Evolutionary conservation across 495 filamentous ascomycete genomes (phyloP).

Genomic region (Trichodelitschia bisporula): DNA sequence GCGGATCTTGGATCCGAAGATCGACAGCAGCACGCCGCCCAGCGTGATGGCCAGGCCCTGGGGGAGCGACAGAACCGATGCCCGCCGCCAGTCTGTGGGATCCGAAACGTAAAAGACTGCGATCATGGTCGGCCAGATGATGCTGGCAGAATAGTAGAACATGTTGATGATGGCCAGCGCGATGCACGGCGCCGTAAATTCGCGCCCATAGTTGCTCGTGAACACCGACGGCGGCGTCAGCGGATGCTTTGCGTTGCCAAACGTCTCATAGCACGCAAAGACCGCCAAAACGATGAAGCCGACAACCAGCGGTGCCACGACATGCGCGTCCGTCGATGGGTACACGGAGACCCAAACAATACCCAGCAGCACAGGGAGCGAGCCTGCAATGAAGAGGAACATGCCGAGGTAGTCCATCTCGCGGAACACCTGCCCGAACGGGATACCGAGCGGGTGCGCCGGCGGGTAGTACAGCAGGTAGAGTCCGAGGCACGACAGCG

Average conservation of each 20-base stretch:
- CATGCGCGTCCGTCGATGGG: too few species aligned
- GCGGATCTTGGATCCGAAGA: constrained; percentile 4
- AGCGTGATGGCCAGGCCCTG: constrained; percentile 5
- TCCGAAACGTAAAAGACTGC: constrained; percentile 10
- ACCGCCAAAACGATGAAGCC: constrained; percentile 7
- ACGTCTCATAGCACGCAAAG: constrained; percentile 9
- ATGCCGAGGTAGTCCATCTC: constrained; percentile 13
- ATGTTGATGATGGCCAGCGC: constrained; percentile 11
- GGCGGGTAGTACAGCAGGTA: constrained; percentile 12
- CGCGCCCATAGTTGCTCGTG: constrained; percentile 8
- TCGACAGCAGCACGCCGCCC: constrained; percentile 5
- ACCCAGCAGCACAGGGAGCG: constrained; percentile 8
- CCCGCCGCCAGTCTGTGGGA: constrained; percentile 5
- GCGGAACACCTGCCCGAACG: constrained; percentile 7
- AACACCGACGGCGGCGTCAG: constrained; percentile 12
- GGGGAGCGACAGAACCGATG: constrained; percentile 3
- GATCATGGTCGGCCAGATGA: constrained; percentile 10
- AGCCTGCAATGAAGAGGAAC: constrained; percentile 9
- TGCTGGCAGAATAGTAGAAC: constrained; percentile 13
- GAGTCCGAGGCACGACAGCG: constrained; percentile 11
- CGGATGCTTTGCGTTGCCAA: constrained; percentile 9
- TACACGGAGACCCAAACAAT: constrained; percentile 10
- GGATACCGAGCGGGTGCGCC: constrained; percentile 11
- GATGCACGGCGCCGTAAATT: constrained; percentile 11
- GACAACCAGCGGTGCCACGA: constrained; percentile 9